These are phyloP conservation scores for Alternaria sp. DNA, from an alignment of 2,329 filamentous ascomycete genomes.

Conservation along the genomic window DNA sequence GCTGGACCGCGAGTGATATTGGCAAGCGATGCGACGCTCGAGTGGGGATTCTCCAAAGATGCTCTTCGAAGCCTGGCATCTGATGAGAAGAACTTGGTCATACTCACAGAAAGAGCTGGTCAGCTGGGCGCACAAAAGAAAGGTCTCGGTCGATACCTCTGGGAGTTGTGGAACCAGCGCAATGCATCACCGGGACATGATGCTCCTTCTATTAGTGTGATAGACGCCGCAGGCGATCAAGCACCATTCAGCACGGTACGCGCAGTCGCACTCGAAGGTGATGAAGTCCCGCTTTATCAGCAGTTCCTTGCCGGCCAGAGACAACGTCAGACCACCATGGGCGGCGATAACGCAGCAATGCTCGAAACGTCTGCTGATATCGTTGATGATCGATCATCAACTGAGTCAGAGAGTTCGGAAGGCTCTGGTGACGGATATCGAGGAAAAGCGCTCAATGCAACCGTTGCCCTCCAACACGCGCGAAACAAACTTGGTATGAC, in stretches of 20 bases:
- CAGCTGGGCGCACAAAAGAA: constrained; percentile 47
- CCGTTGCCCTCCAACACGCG: constrained; percentile 83
- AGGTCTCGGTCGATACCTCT: constrained; percentile 75
- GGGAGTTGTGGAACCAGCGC: constrained; percentile 62
- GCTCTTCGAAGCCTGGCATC: constrained; percentile 77
- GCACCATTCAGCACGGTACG: constrained; percentile 50
- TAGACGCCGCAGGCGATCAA: constrained; percentile 68
- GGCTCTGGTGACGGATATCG: constrained; percentile 79
- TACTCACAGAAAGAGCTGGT: constrained; percentile 80
- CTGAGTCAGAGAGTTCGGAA: constrained; percentile 85
- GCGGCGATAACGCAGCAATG: constrained; percentile 68
- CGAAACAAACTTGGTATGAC: constrained; percentile 81
- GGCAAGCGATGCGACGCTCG: constrained; percentile 86
- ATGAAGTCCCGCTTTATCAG: constrained; percentile 84
- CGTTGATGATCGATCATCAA: constrained; percentile 84
- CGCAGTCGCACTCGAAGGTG: constrained; percentile 73
- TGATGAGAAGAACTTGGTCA: constrained; percentile 82
- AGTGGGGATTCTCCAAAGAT: constrained; percentile 94
- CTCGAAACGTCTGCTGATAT: constrained; percentile 76
- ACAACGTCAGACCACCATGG: constrained; percentile 83
- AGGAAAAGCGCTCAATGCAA: constrained; percentile 89
- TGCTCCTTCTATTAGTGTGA: constrained; percentile 60
- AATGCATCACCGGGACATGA: constrained; percentile 35
- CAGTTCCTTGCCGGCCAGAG: constrained; percentile 90
- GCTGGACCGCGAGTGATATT: constrained; percentile 77